Percentiles rank a stretch among this genome's conserved stretches.
Conservation (phyloP, 345 rosid species). For the Brassica nigra region DNA sequence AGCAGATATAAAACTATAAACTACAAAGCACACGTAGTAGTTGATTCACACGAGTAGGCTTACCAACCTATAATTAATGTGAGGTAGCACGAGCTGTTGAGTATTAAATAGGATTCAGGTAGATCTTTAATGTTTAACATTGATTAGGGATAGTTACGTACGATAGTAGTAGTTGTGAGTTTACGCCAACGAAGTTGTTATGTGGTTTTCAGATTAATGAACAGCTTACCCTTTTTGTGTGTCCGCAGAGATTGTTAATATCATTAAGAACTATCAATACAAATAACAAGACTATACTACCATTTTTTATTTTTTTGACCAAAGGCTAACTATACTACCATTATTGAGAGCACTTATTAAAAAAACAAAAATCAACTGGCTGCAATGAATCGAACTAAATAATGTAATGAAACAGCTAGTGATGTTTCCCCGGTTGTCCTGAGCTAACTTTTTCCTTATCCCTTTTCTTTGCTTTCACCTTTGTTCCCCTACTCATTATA, state of each 20-base stretch:
- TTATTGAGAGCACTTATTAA: not conserved
- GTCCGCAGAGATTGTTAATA: not conserved
- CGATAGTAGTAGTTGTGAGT: not conserved
- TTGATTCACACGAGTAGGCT: not conserved
- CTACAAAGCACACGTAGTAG: not conserved
- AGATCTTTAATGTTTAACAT: conserved; percentile 6
- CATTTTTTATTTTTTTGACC: no score
- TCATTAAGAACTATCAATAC: not conserved
- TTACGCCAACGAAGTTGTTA: not conserved
- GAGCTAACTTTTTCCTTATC: not conserved
- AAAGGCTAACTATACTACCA: not conserved
- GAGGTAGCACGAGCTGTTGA: conserved; percentile 14
- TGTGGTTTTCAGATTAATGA: not conserved
- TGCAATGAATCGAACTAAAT: not conserved
- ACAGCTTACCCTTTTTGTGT: not conserved
- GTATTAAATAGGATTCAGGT: not conserved
- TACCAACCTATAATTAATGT: conserved; percentile 6
- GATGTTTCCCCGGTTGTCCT: conserved; percentile 7
- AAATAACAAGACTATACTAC: not conserved
- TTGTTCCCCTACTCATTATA: not conserved
- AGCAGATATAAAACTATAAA: not conserved
- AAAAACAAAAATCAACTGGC: not conserved
- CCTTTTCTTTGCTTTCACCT: not conserved
- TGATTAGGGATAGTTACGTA: not conserved
- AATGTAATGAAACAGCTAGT: conserved; percentile 1